Conservation (phyloP, 2,329 filamentous ascomycete genomes). For the Colletotrichum navitas region DNA sequence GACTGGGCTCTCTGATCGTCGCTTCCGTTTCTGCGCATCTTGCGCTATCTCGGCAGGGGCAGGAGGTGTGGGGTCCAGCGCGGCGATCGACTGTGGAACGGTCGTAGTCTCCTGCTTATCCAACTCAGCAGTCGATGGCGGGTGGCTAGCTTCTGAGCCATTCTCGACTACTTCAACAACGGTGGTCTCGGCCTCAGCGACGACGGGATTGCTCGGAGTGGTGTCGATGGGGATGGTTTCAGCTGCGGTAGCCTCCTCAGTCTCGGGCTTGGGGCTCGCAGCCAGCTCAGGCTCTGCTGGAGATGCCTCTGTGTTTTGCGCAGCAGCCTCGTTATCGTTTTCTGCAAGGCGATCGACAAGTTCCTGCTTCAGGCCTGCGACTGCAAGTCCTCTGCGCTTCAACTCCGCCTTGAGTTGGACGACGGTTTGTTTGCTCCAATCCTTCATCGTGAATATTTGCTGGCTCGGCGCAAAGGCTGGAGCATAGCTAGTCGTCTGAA, state of each 20-base stretch:
- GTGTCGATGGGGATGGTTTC: constrained; percentile 27
- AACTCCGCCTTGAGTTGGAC: constrained; percentile 81
- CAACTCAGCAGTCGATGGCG: constrained; percentile 1
- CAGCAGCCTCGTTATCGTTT: constrained; percentile 47
- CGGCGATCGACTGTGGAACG: constrained; percentile 9
- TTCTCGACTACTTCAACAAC: constrained; percentile 45
- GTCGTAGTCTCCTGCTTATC: constrained; percentile 16
- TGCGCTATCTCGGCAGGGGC: constrained; percentile 49
- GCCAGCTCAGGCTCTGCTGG: constrained; percentile 17
- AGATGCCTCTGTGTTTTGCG: constrained; percentile 29
- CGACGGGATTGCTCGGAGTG: constrained; percentile 16
- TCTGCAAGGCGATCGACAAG: constrained; percentile 74
- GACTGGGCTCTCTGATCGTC: constrained; percentile 72
- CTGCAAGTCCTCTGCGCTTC: constrained; percentile 76
- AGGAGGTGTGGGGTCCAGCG: constrained; percentile 37
- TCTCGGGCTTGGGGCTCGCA: constrained; percentile 13
- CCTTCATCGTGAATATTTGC: constrained; percentile 56
- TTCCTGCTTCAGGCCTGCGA: constrained; percentile 78
- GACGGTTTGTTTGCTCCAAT: constrained; percentile 76
- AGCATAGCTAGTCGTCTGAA: constrained; percentile 33
- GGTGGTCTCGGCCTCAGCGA: background rate
- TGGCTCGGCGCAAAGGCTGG: constrained; percentile 45
- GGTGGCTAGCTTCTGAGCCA: background rate
- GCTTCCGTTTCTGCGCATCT: constrained; percentile 75
- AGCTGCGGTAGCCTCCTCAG: constrained; percentile 39